These are phyloP conservation scores for Cephaloascus fragrans DNA, from an alignment of 805 yeast genomes.

Conservation along the genomic window DNA sequence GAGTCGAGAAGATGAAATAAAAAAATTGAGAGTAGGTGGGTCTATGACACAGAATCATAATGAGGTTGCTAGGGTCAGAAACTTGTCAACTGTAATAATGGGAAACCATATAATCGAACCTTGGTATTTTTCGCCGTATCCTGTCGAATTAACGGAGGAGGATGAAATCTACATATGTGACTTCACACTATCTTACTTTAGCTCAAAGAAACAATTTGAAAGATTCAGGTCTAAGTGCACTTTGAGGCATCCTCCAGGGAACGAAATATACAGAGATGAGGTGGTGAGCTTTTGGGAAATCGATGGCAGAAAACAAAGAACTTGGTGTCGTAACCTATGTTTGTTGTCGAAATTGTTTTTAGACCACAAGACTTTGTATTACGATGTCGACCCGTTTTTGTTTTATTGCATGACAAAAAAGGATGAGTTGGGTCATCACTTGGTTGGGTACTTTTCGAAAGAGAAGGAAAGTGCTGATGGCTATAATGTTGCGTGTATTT, in stretches of 20 bases:
- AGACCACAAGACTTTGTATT: slow-evolving; percentile 93
- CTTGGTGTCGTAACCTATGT: slow-evolving; percentile 96
- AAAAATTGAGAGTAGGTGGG: slow-evolving; percentile 87
- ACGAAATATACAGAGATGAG: slow-evolving; percentile 91
- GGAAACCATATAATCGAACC: slow-evolving; percentile 94
- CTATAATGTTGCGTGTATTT: slow-evolving; percentile 94
- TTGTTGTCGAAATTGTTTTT: slow-evolving; percentile 79
- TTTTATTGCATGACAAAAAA: slow-evolving; percentile 92
- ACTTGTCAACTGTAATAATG: slow-evolving; percentile 65
- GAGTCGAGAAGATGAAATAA: slow-evolving; percentile 85
- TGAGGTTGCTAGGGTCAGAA: slow-evolving; percentile 87
- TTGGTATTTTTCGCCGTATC: slow-evolving; percentile 98
- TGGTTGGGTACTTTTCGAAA: slow-evolving; percentile 94
- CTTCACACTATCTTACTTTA: slow-evolving; percentile 81
- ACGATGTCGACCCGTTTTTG: slow-evolving; percentile 95
- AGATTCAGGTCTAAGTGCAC: slow-evolving; percentile 83
- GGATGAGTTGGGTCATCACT: slow-evolving; percentile 87
- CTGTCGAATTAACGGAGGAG: slow-evolving; percentile 86
- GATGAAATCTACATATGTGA: slow-evolving; percentile 88
- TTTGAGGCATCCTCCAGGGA: slow-evolving; percentile 95
- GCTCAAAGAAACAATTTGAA: slow-evolving; percentile 84
- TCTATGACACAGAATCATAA: slow-evolving; percentile 87
- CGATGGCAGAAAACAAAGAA: slow-evolving; percentile 91
- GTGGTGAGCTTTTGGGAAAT: slow-evolving; percentile 93
- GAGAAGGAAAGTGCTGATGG: slow-evolving; percentile 95